Conservation (phyloP, 441 rosid species). For the Adansonia grandidieri region DNA sequence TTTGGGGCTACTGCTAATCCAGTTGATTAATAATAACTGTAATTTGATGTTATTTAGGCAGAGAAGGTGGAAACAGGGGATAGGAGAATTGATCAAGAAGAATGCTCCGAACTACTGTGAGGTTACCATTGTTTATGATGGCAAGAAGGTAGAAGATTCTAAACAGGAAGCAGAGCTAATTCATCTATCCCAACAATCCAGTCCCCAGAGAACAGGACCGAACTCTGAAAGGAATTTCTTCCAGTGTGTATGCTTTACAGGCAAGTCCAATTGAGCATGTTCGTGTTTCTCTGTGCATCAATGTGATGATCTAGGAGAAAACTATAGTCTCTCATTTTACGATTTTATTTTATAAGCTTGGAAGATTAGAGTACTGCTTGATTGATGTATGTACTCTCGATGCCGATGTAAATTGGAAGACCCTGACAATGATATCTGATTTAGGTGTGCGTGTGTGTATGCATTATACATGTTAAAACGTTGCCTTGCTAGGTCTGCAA, state of each 20-base stretch:
- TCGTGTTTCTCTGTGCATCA: neutral
- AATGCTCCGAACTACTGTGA: conserved; percentile 63
- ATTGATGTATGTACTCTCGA: neutral
- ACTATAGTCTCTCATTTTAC: neutral
- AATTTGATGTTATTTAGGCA: conserved; percentile 1
- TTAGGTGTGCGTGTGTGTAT: neutral
- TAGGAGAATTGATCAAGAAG: conserved; percentile 51
- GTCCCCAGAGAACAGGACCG: conserved; percentile 20
- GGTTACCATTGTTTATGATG: conserved; percentile 48
- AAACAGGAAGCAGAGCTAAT: conserved; percentile 25
- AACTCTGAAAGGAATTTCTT: conserved; percentile 36
- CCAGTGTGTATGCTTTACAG: conserved; percentile 51
- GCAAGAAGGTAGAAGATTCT: conserved; percentile 35
- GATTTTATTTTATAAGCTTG: neutral
- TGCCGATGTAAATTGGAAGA: neutral
- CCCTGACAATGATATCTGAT: neutral
- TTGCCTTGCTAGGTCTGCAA: neutral
- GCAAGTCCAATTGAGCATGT: conserved; percentile 37
- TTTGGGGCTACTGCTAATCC: neutral
- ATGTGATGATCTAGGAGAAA: neutral
- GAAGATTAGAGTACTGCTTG: neutral
- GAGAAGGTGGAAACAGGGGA: conserved; percentile 31
- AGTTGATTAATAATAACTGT: neutral
- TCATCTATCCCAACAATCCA: conserved; percentile 14
- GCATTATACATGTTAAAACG: neutral